These are phyloP conservation scores for Pachysandra terminalis DNA, from an alignment of 164 flowering plant species.

Conservation along the genomic window DNA sequence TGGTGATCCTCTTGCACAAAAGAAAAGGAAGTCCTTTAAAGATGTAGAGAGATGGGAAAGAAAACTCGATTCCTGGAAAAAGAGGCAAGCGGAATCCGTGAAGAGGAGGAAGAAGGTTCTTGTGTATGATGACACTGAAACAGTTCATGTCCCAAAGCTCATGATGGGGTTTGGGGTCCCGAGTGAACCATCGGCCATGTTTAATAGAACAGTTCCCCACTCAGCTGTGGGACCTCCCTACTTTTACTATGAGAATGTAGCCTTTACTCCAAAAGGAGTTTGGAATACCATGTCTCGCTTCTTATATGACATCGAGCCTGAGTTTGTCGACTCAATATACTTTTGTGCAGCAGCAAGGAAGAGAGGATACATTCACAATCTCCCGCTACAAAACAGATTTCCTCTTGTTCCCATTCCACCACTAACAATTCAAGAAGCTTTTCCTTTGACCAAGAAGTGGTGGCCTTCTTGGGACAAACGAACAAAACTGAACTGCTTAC, in stretches of 20 bases:
- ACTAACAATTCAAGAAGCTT: slow-evolving; percentile 13
- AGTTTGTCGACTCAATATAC: slow-evolving; percentile 16
- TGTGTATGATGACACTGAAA: slow-evolving; percentile 1
- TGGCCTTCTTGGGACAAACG: slow-evolving; percentile 24
- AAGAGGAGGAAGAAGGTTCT: not conserved
- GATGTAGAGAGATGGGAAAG: slow-evolving; percentile 10
- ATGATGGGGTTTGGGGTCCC: slow-evolving; percentile 42
- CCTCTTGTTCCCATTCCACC: slow-evolving; percentile 14
- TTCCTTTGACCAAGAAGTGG: slow-evolving; percentile 16
- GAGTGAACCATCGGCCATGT: slow-evolving; percentile 1
- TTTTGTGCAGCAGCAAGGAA: slow-evolving; percentile 19
- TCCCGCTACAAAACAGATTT: slow-evolving; percentile 11
- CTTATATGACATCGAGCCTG: slow-evolving; percentile 17
- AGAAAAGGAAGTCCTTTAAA: slow-evolving; percentile 8
- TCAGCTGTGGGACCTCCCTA: slow-evolving; percentile 12
- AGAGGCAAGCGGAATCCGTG: not conserved
- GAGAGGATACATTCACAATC: slow-evolving; percentile 17
- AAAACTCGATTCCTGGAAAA: not conserved
- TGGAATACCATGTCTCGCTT: slow-evolving; percentile 11
- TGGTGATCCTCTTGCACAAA: slow-evolving; percentile 5
- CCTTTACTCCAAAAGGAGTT: slow-evolving; percentile 10
- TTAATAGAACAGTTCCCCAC: not conserved
- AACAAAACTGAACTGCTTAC: slow-evolving; percentile 15
- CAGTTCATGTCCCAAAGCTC: slow-evolving; percentile 12
- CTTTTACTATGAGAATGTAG: slow-evolving; percentile 17